These are phyloP conservation scores for Sarcomyxa edulis DNA, from an alignment of 768 basidiomycete species.

Conservation along the genomic window DNA sequence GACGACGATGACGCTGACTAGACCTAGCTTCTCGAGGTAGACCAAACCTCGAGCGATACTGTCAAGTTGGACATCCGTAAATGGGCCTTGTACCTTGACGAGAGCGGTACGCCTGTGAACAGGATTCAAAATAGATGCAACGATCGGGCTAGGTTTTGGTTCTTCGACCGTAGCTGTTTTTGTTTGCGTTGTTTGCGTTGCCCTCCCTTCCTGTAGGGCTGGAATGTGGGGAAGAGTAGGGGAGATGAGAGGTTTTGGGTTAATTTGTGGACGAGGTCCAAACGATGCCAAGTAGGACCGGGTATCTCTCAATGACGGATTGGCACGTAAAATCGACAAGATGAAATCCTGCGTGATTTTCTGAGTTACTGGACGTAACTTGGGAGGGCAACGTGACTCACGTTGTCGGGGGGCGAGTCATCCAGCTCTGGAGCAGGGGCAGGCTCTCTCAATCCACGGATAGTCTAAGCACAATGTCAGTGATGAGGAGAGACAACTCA, in stretches of 20 bases:
- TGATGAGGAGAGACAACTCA: slow-evolving; percentile 1
- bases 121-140: slow-evolving; percentile 80
- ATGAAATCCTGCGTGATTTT: slow-evolving; percentile 76
- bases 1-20: slow-evolving; percentile 92
- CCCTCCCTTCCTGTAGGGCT: too few relatives aligned
- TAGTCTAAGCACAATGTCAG: slow-evolving; percentile 29
- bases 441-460: slow-evolving; percentile 31
- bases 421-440: slow-evolving; percentile 32
- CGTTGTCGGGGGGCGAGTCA: slow-evolving; percentile 43
- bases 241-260: slow-evolving; percentile 21
- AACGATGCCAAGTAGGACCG: slow-evolving; percentile 91
- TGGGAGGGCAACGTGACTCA: slow-evolving; percentile 21
- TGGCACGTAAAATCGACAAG: slow-evolving; percentile 87
- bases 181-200: slow-evolving; percentile 18
- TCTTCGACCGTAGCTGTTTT: slow-evolving; percentile 29
- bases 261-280: slow-evolving; percentile 52
- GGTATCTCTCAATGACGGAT: slow-evolving; percentile 88
- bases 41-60: slow-evolving; percentile 92
- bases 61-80: slow-evolving; percentile 87
- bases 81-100: slow-evolving; percentile 96
- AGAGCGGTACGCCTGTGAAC: slow-evolving; percentile 83
- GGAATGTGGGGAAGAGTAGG: slow-evolving; percentile 22
- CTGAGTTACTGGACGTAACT: neutral
- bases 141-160: slow-evolving; percentile 45
- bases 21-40: slow-evolving; percentile 91